Percentiles rank a stretch among this genome's conserved stretches.
These are phyloP conservation scores for Balamuthia mandrillaris DNA, from an alignment of 208 protist species.

Conservation along the genomic window DNA sequence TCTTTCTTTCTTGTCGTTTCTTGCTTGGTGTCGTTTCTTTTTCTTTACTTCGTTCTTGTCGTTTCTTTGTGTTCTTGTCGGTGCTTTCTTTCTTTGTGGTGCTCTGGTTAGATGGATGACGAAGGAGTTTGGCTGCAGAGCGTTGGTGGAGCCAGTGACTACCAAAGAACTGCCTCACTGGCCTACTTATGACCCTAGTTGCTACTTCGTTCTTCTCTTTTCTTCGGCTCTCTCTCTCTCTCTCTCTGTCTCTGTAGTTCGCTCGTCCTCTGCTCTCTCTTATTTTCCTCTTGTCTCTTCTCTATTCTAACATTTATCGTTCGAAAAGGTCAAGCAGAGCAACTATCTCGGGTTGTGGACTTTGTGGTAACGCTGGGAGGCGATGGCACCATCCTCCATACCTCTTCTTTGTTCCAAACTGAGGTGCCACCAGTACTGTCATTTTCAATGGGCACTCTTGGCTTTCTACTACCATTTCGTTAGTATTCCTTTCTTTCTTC, in stretches of 20 bases:
- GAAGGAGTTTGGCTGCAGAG: neutral
- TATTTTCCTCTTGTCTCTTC: neutral
- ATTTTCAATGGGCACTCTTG: neutral
- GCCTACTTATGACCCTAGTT: neutral
- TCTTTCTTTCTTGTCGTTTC: no score
- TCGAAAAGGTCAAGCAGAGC: neutral
- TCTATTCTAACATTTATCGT: neutral
- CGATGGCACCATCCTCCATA: conserved; percentile 7
- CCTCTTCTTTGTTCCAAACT: neutral
- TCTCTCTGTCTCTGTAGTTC: neutral
- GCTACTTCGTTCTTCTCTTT: neutral
- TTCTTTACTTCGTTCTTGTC: no score
- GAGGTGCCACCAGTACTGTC: conserved; percentile 10
- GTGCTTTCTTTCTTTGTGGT: no score
- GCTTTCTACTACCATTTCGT: neutral
- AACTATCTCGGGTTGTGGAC: neutral
- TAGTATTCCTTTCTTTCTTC: neutral
- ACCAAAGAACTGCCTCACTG: neutral
- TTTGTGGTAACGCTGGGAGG: neutral
- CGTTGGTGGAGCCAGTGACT: neutral
- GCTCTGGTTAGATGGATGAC: no score
- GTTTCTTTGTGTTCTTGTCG: no score
- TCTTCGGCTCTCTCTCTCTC: neutral
- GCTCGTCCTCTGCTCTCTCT: neutral
- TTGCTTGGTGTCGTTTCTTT: no score